Base-by-base conservation (phyloP, 169 alveolate genomes). In the Cryptosporidium andersoni region DNA sequence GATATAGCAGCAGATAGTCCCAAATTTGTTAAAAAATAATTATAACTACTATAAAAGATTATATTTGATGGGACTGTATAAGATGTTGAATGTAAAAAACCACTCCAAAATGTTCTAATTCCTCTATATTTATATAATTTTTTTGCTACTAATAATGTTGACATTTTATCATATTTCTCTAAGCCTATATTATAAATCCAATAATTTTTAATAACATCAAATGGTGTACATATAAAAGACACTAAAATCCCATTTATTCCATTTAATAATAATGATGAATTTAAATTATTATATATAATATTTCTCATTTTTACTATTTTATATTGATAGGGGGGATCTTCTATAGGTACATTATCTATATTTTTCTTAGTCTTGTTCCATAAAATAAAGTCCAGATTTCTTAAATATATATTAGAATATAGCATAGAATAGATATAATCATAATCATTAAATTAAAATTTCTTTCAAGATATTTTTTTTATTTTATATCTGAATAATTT, bases 151-250 rank as follows among this genome's bases (percentile, higher is more conserved):
- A 7, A 39, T 9, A 66, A 3, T 48, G 81, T 66, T 7, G 49
- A 51, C 11, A 16, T 66, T 12, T 52, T 66, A 51, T 8, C 40
- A n/a, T 16, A 16, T 12, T 51, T 8, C 2, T 39, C 52, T 11
- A n/a, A 12, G 6, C 25, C 16, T 2, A 39, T 52, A 51, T 51
- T 25, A 47, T 81, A 89, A 37, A 80, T 80, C 56, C 82, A 80
- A 51, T 89, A 89, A 45, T 89, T 89, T 60, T 89, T 89, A 63
- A 89, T 64, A 11, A 89, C 90, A 65, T 89, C 92, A 16, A 89
- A 82, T n/a, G 90, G 90, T n/a, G 92, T 89, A 16, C 92, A 81
- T 51, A 68, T 68, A 36, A 89, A 65, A 25, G 65, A 66, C 0
- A 66, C 65, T 37, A 51, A 47, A 14, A 66, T 7, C 3, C 81